A percentile compares a stretch with the other conserved stretches of the same genome.
phyloP scores from a whole-genome alignment of 2,329 filamentous ascomycete species.

The Diplodia scrobiculata region DNA sequence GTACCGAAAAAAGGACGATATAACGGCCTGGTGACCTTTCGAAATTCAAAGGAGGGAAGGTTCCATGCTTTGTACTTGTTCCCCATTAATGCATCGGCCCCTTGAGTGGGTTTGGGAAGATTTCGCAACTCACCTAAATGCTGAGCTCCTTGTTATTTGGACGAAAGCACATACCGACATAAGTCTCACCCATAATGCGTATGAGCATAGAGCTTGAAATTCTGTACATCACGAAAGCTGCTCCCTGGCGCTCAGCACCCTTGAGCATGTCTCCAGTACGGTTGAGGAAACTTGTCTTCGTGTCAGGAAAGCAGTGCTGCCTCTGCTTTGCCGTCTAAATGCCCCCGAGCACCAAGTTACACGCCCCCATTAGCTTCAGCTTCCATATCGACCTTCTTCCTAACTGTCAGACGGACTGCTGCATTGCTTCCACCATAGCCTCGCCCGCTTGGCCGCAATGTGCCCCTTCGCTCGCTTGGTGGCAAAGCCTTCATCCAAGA shows the following conservation, averaged over 20 bases:
- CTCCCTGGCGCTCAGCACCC: not conserved
- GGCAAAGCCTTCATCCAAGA: too few species aligned
- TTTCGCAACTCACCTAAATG: not conserved
- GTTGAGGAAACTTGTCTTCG: not conserved
- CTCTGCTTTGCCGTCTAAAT: not conserved
- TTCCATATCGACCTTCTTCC: not conserved
- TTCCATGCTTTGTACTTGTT: not conserved
- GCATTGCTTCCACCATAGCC: not conserved
- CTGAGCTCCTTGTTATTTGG: not conserved
- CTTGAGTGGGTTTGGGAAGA: not conserved
- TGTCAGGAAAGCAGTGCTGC: not conserved
- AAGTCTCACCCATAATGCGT: not conserved
- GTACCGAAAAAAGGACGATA: not conserved
- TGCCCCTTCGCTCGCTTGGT: too few species aligned
- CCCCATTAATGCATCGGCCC: constrained; percentile 3
- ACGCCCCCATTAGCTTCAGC: not conserved
- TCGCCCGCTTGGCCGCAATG: not conserved
- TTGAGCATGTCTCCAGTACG: not conserved
- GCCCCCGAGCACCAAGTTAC: not conserved
- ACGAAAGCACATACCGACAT: not conserved
- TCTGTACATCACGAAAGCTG: too few species aligned
- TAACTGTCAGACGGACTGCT: not conserved
- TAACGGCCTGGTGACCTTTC: not conserved
- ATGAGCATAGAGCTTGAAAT: too few species aligned
- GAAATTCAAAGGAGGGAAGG: not conserved